Evolutionary conservation across 768 basidiomycete genomes (phyloP).

Genomic region (Calocera cornea): DNA sequence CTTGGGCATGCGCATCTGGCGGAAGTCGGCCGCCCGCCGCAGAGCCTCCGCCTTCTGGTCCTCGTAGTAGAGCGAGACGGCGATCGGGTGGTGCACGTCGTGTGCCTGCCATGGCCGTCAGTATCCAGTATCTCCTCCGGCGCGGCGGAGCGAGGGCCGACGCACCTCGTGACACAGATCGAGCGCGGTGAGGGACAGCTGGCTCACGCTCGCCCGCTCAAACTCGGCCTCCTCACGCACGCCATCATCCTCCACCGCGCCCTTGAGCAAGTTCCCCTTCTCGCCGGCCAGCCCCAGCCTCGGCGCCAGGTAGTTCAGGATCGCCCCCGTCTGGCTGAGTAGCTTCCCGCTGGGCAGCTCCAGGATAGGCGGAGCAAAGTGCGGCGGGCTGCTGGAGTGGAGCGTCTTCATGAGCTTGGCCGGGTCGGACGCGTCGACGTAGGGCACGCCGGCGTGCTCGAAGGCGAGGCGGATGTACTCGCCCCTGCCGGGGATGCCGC

Average conservation of each 20-base stretch:
- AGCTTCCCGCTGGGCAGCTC: conserved; percentile 21
- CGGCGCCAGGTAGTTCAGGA: conserved; percentile 28
- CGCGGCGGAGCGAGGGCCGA: background rate
- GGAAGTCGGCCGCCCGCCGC: conserved; percentile 26
- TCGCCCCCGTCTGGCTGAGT: conserved; percentile 28
- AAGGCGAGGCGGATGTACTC: conserved; percentile 30
- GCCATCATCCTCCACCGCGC: conserved; percentile 22
- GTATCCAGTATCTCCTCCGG: background rate
- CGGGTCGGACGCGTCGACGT: conserved; percentile 20
- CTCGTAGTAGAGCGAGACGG: conserved; percentile 26
- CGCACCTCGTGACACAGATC: conserved; percentile 6
- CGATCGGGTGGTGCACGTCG: conserved; percentile 28
- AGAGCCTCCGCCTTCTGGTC: conserved; percentile 31
- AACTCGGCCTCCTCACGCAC: conserved; percentile 22
- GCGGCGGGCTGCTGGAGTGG: conserved; percentile 16
- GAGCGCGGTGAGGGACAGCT: conserved; percentile 28
- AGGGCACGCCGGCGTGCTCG: conserved; percentile 27
- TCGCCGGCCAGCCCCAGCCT: conserved; percentile 22
- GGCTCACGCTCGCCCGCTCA: conserved; percentile 23
- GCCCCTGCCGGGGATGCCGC: conserved; percentile 27
- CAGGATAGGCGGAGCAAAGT: conserved; percentile 33
- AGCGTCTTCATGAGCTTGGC: conserved; percentile 8
- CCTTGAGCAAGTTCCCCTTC: conserved; percentile 10
- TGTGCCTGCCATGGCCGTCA: conserved; percentile 17
- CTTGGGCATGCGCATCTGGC: conserved; percentile 28